These are phyloP conservation scores for Aspergillus costaricaensis DNA, from an alignment of 2,329 filamentous ascomycete genomes.

Conservation along the genomic window DNA sequence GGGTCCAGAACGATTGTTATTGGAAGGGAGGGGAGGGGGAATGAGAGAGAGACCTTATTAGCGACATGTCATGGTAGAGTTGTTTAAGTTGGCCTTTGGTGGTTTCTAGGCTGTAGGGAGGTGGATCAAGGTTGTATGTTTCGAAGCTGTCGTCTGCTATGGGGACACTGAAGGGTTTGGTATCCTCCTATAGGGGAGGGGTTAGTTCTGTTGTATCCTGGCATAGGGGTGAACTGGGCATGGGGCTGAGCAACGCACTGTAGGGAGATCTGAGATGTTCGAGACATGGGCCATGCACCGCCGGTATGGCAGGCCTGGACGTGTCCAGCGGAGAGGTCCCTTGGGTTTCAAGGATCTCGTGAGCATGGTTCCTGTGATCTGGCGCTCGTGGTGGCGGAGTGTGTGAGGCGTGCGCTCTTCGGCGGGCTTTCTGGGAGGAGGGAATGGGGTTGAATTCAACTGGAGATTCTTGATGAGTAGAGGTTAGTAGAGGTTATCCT, in stretches of 20 bases:
- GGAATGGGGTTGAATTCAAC: neutral
- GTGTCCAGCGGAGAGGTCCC: constrained; percentile 2
- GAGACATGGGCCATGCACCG: constrained; percentile 22
- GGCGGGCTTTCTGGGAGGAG: neutral
- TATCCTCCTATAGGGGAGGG: constrained; percentile 66
- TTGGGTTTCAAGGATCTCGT: constrained; percentile 11
- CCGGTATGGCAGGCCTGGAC: constrained; percentile 4
- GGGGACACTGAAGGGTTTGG: constrained; percentile 81
- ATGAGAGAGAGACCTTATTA: constrained; percentile 63
- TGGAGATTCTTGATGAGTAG: neutral
- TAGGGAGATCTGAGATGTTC: constrained; percentile 16
- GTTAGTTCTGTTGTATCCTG: neutral
- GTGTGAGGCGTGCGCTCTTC: neutral
- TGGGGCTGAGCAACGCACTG: constrained; percentile 10
- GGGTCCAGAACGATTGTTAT: neutral
- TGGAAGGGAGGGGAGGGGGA: neutral
- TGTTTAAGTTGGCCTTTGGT: constrained; percentile 94
- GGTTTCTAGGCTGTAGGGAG: constrained; percentile 81
- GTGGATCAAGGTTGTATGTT: constrained; percentile 95
- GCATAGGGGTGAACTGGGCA: neutral
- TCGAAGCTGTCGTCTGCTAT: constrained; percentile 96
- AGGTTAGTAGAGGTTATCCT: neutral
- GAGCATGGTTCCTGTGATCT: constrained; percentile 11
- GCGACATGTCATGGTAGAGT: constrained; percentile 96
- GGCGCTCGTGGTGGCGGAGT: neutral